Evolutionary conservation across 2,329 filamentous ascomycete genomes (phyloP), one percentile per base, ranked within the genome.

Genomic region (Fusarium continuum): DNA sequence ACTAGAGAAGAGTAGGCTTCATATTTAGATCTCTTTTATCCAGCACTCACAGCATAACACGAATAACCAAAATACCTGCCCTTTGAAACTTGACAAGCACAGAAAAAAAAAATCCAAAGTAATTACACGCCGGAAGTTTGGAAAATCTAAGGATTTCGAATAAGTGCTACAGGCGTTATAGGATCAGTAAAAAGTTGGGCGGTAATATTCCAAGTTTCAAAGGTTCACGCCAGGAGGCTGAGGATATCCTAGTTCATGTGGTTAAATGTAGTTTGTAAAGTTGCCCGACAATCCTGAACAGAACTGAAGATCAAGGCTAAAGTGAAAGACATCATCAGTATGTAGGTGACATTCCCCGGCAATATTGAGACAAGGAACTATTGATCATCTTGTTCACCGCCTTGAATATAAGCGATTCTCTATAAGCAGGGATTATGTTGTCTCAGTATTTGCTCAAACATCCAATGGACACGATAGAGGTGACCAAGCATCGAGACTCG

Each of bases 361-460:
- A 28, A 41, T 52, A 58, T 35, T 17, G 26, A 32, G 29, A 41
- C 41, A 25, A 53, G 45, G 23, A 60, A 52, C 9, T 39, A 32
- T 17, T 19, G 22, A 22, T 22, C 32, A 40, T 45, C 10, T 26
- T 25, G 51, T 58, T 59, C 55, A 64, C 61, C 61, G 60, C 60
- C 28, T 55, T n/a, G 23, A 22, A 25, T n/a, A 40, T 26, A 35
- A 31, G 35, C 32, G 25, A 23, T 26, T 35, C 39, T 22, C 41
- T 35, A 19, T 44, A 32, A 29, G 20, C 61, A 52, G 45, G 45
- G 61, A 41, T 40, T 51, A 25, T 32, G 49, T 34, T 63, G 48
- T 38, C 35, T 57, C 45, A 65, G 47, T 25, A 35, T 16, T 34
- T 60, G 29, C 28, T 36, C 20, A 39, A 38, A 52, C 38, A 48